Evolutionary conservation across 139 green algal species (phyloP).

Genomic region (Coccomyxa sp.): DNA sequence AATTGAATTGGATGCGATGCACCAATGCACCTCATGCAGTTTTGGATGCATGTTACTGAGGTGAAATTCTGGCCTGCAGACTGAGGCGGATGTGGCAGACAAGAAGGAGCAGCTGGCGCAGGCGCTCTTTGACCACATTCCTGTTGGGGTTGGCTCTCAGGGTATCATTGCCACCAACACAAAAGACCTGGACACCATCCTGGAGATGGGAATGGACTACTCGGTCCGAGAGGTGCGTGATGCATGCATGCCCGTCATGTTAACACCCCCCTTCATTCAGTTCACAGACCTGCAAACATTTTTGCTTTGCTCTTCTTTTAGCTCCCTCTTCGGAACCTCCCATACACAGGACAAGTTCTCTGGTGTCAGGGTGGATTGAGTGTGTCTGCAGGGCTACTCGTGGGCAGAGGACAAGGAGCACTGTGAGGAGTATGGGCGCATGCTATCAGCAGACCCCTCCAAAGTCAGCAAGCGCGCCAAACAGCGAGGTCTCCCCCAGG

Average conservation of each 20-base stretch:
- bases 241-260: background rate
- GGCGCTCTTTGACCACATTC: conserved; percentile 89
- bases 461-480: conserved; percentile 79
- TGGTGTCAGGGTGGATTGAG: background rate
- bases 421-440: conserved; percentile 87
- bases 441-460: conserved; percentile 76
- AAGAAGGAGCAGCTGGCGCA: conserved; percentile 79
- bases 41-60: too few relatives aligned
- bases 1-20: too few relatives aligned
- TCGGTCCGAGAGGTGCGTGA: conserved; percentile 43
- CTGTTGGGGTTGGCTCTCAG: conserved; percentile 83
- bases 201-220: conserved; percentile 92
- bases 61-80: conserved; percentile 12
- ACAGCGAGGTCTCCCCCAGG: conserved; percentile 78
- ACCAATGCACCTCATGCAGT: too few relatives aligned
- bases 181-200: conserved; percentile 67
- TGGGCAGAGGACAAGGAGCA: conserved; percentile 92
- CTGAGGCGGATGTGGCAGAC: conserved; percentile 57
- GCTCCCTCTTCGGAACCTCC: background rate
- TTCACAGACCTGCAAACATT: background rate
- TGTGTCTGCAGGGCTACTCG: conserved; percentile 36
- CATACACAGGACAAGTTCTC: background rate
- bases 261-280: background rate
- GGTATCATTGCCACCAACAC: conserved; percentile 82
- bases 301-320: background rate